Evolutionary conservation across 1,284 basidiomycete genomes (phyloP).

Genomic region (Malassezia restricta): DNA sequence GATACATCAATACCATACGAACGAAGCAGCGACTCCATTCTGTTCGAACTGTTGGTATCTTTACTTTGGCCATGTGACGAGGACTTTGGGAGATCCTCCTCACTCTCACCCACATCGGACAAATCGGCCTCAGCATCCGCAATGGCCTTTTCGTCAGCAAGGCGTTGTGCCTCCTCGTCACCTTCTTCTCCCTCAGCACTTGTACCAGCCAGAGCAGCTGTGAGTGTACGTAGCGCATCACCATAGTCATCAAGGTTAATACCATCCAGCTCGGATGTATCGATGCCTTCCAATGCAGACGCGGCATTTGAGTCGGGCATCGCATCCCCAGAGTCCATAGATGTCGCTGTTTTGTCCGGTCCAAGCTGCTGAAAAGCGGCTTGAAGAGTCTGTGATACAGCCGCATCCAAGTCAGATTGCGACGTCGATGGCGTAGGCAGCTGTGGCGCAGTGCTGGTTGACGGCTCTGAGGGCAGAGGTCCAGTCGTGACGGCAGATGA

Average conservation of each 20-base stretch:
- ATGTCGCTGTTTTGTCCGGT: neutral
- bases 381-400: conserved; percentile 30
- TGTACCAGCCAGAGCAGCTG: conserved; percentile 22
- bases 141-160: conserved; percentile 31
- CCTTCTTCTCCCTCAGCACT: conserved; percentile 13
- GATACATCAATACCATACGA: conserved; percentile 23
- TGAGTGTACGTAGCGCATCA: conserved; percentile 32
- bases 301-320: conserved; percentile 2
- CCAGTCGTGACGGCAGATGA: neutral
- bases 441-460: neutral
- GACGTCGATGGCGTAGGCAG: neutral
- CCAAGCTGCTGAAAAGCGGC: conserved; percentile 32
- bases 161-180: conserved; percentile 15
- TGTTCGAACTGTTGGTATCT: neutral
- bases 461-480: neutral
- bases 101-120: conserved; percentile 2
- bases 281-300: neutral
- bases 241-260: conserved; percentile 32
- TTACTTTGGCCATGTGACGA: neutral
- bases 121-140: conserved; percentile 31
- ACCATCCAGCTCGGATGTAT: conserved; percentile 18
- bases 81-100: neutral
- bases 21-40: conserved; percentile 14
- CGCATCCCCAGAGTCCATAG: neutral
- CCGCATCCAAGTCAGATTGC: conserved; percentile 29